Conservation (phyloP, 2,329 filamentous ascomycete species). For the Fusarium succisae region DNA sequence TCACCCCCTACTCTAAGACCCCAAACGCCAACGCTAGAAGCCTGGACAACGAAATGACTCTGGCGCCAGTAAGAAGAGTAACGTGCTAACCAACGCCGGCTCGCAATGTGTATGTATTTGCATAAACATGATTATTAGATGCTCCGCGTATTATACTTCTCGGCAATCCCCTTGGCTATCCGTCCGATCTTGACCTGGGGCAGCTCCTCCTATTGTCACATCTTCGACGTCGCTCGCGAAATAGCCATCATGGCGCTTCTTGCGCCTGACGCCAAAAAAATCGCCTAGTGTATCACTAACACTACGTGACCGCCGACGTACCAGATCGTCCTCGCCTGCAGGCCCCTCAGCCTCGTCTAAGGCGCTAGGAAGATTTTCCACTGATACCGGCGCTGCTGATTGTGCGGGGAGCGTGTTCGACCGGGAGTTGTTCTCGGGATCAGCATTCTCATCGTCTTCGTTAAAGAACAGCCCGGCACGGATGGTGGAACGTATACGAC, state of each 20-base stretch:
- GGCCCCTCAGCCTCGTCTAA: conserved; percentile 31
- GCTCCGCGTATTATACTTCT: conserved; percentile 16
- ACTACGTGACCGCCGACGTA: conserved; percentile 50
- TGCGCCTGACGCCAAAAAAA: conserved; percentile 50
- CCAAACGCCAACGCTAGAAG: conserved; percentile 44
- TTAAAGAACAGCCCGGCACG: conserved; percentile 65
- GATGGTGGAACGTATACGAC: conserved; percentile 60
- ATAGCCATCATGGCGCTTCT: conserved; percentile 43
- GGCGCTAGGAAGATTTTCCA: conserved; percentile 37
- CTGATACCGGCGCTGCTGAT: conserved; percentile 37
- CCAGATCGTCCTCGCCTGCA: conserved; percentile 22
- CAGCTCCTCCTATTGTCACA: conserved; percentile 10
- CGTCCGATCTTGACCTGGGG: conserved; percentile 9
- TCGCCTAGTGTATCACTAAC: conserved; percentile 54
- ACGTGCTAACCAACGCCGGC: conserved; percentile 29
- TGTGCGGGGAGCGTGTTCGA: conserved; percentile 27
- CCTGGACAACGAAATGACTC: conserved; percentile 35
- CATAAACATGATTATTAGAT: conserved; percentile 28
- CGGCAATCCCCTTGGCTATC: conserved; percentile 9
- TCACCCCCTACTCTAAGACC: conserved; percentile 26
- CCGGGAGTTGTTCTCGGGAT: conserved; percentile 13
- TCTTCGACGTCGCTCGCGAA: conserved; percentile 36
- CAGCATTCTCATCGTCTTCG: conserved; percentile 51
- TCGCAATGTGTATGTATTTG: conserved; percentile 27
- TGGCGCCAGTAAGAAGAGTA: conserved; percentile 31